phyloP scores from a whole-genome alignment of 2,329 filamentous ascomycete species.

The Periconia digitata region DNA sequence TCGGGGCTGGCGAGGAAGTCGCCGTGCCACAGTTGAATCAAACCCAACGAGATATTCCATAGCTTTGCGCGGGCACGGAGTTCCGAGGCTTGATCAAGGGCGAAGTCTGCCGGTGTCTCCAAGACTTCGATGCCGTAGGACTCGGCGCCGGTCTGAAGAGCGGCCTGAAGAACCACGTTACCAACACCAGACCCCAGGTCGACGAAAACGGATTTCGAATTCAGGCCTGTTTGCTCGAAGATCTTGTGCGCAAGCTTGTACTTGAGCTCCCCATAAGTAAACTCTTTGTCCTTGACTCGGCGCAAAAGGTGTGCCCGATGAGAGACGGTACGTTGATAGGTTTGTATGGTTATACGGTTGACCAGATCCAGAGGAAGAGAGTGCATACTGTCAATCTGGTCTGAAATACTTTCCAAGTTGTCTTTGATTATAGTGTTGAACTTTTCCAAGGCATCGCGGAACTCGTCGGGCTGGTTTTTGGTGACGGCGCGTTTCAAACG shows the following conservation, averaged over 20 bases:
- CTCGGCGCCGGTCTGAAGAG: constrained; percentile 89
- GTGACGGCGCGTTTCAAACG: constrained; percentile 74
- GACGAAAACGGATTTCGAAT: constrained; percentile 83
- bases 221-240: constrained; percentile 75
- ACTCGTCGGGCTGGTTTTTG: constrained; percentile 67
- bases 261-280: constrained; percentile 92
- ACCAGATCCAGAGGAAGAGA: constrained; percentile 67
- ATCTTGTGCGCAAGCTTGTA: constrained; percentile 83
- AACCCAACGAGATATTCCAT: constrained; percentile 82
- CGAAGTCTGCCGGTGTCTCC: constrained; percentile 83
- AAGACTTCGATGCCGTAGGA: constrained; percentile 98
- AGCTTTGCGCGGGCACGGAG: constrained; percentile 82
- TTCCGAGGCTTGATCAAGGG: constrained; percentile 76
- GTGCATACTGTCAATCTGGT: constrained; percentile 69
- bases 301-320: constrained; percentile 81
- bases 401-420: constrained; percentile 69
- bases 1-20: constrained; percentile 76
- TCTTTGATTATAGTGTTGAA: constrained; percentile 74
- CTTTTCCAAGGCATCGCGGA: constrained; percentile 69
- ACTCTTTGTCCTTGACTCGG: constrained; percentile 85
- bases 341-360: constrained; percentile 80
- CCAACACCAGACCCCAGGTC: constrained; percentile 95
- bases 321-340: constrained; percentile 90
- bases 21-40: constrained; percentile 76
- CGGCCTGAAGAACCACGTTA: constrained; percentile 92